Conservation (phyloP, 306 rosid species). For the Urtica urens region DNA sequence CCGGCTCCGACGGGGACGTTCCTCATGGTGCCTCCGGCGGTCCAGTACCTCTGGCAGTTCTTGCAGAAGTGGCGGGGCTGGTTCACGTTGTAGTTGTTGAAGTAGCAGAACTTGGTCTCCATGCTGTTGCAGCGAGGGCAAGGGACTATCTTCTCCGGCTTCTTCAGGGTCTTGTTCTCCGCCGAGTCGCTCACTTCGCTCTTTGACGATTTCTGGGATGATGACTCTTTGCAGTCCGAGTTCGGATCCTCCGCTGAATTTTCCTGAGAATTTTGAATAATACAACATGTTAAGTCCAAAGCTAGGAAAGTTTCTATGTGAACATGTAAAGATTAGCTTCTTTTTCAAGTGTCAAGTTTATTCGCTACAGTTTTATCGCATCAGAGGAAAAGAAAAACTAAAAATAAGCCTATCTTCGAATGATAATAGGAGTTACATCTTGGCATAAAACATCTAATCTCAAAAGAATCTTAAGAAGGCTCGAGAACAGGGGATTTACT, state of each 20-base stretch:
- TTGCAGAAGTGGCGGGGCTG: conserved; percentile 94
- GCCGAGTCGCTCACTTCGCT: conserved; percentile 34
- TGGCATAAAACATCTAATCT: conserved; percentile 4
- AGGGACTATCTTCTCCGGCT: conserved; percentile 61
- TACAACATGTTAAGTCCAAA: too few relatives aligned
- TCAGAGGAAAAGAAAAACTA: conserved; percentile 11
- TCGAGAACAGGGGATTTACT: too few relatives aligned
- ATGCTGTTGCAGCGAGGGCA: conserved; percentile 86
- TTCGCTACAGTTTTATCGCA: conserved; percentile 8
- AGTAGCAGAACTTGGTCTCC: conserved; percentile 88
- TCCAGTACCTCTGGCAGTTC: conserved; percentile 90
- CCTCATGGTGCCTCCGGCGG: conserved; percentile 84
- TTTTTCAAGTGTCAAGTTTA: too few relatives aligned
- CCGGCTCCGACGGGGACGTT: conserved; percentile 80
- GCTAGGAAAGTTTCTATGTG: conserved; percentile 20
- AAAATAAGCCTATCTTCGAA: conserved; percentile 11
- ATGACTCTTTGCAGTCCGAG: conserved; percentile 26
- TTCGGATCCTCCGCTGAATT: conserved; percentile 32
- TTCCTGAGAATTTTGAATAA: conserved; percentile 40
- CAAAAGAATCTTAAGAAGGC: neutral
- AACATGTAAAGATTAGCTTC: too few relatives aligned
- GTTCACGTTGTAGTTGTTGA: conserved; percentile 70
- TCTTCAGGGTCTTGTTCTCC: conserved; percentile 47
- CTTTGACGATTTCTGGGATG: conserved; percentile 30
- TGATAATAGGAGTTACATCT: conserved; percentile 15